These are phyloP conservation scores for Pyricularia grisea DNA, from an alignment of 2,329 filamentous ascomycete genomes.

Conservation along the genomic window DNA sequence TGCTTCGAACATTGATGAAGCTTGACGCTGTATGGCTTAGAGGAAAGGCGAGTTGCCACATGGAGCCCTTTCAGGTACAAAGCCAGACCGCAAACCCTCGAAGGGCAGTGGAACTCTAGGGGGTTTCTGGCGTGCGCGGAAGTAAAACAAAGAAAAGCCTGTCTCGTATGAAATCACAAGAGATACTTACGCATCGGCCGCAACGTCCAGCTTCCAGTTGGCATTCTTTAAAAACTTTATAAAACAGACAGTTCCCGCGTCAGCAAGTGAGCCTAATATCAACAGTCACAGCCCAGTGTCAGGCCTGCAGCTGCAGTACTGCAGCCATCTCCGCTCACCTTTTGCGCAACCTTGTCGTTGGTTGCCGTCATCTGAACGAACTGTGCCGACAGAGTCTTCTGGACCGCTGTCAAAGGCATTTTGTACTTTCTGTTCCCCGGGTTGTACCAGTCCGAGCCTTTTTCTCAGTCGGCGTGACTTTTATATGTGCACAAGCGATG, in stretches of 20 bases:
- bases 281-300: not conserved
- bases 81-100: not conserved
- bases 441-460: not conserved
- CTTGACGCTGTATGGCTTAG: not conserved
- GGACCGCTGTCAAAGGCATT: constrained; percentile 13
- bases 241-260: not conserved
- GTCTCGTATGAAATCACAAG: constrained; percentile 10
- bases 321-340: constrained; percentile 23
- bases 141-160: constrained; percentile 9
- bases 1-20: not conserved
- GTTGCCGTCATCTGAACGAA: constrained; percentile 34
- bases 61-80: not conserved
- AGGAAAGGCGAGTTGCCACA: not conserved
- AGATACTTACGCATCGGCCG: constrained; percentile 47
- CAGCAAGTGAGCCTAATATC: not conserved
- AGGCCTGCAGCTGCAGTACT: not conserved
- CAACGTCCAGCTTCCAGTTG: constrained; percentile 42
- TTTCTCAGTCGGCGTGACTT: not conserved
- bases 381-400: constrained; percentile 30
- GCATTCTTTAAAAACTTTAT: constrained; percentile 36
- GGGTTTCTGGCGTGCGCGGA: no score
- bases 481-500: not conserved
- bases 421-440: not conserved
- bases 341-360: constrained; percentile 30
- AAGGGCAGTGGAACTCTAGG: no score